These are phyloP conservation scores for Sugiyamaella lignohabitans DNA, from an alignment of 805 yeast genomes.

Conservation along the genomic window DNA sequence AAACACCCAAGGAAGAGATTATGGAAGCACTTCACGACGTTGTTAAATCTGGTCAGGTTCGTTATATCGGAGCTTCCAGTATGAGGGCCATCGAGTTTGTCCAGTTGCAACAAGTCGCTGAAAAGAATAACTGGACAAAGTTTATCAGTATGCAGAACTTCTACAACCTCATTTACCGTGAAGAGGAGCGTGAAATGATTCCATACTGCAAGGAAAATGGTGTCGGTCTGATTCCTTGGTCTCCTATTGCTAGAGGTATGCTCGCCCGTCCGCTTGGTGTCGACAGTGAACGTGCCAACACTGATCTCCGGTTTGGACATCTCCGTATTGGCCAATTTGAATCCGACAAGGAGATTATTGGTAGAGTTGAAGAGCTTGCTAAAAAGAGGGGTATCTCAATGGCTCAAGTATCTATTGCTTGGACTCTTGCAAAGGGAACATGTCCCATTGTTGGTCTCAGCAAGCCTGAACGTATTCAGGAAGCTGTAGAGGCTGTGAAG, in stretches of 20 bases:
- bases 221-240: constrained; percentile 55
- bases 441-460: constrained; percentile 52
- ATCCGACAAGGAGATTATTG: constrained; percentile 32
- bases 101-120: constrained; percentile 47
- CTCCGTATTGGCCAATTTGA: constrained; percentile 1
- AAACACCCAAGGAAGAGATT: constrained; percentile 45
- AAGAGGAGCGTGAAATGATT: constrained; percentile 58
- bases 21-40: constrained; percentile 52
- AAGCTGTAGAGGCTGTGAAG: constrained; percentile 40
- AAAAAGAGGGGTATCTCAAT: constrained; percentile 41
- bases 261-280: constrained; percentile 41
- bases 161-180: constrained; percentile 51
- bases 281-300: neutral
- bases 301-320: neutral
- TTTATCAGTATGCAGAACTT: constrained; percentile 54
- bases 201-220: constrained; percentile 46
- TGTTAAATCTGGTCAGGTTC: constrained; percentile 39
- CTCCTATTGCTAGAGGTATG: constrained; percentile 51
- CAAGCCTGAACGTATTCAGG: constrained; percentile 45
- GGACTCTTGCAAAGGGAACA: constrained; percentile 47
- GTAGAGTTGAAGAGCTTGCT: constrained; percentile 52
- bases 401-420: constrained; percentile 50
- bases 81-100: constrained; percentile 53
- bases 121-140: constrained; percentile 48
- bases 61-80: constrained; percentile 59